Conservation (phyloP, 2,329 filamentous ascomycete genomes). For the Fusarium nurragi region DNA sequence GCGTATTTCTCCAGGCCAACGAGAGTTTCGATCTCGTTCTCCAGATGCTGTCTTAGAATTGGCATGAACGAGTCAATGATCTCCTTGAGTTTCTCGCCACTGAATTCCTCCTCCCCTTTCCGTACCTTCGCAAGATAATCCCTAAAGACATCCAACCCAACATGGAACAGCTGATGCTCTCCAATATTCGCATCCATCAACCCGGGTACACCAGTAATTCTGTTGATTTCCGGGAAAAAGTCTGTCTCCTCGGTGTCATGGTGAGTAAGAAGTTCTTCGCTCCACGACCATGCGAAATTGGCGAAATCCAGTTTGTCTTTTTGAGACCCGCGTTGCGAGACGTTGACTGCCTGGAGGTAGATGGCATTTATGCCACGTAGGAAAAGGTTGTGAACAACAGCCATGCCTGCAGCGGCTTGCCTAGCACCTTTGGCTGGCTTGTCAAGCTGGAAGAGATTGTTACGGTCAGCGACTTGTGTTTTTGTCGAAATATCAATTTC, state of each 20-base stretch:
- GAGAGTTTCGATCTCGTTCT: constrained; percentile 52
- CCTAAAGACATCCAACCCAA: constrained; percentile 47
- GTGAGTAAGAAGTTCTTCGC: constrained; percentile 49
- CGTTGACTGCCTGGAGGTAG: constrained; percentile 50
- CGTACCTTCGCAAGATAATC: constrained; percentile 47
- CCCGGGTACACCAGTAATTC: constrained; percentile 47
- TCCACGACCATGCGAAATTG: constrained; percentile 48
- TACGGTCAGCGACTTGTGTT: not conserved
- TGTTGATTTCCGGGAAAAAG: constrained; percentile 53
- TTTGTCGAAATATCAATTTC: not conserved
- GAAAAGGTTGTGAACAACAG: constrained; percentile 50
- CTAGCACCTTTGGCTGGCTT: constrained; percentile 34
- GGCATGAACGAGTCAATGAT: constrained; percentile 46
- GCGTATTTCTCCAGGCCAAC: constrained; percentile 47
- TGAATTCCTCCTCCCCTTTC: constrained; percentile 43
- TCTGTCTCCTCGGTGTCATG: constrained; percentile 52
- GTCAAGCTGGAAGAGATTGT: constrained; percentile 10
- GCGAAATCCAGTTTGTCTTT: constrained; percentile 49
- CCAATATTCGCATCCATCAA: constrained; percentile 55
- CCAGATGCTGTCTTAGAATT: constrained; percentile 49
- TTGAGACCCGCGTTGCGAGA: constrained; percentile 41
- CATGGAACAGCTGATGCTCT: constrained; percentile 54
- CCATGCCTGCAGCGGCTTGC: constrained; percentile 46
- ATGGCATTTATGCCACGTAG: constrained; percentile 52
- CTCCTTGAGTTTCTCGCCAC: constrained; percentile 42